Base-by-base conservation (phyloP, 2,329 filamentous ascomycete species). In the Sphaerulina vaccinii region DNA sequence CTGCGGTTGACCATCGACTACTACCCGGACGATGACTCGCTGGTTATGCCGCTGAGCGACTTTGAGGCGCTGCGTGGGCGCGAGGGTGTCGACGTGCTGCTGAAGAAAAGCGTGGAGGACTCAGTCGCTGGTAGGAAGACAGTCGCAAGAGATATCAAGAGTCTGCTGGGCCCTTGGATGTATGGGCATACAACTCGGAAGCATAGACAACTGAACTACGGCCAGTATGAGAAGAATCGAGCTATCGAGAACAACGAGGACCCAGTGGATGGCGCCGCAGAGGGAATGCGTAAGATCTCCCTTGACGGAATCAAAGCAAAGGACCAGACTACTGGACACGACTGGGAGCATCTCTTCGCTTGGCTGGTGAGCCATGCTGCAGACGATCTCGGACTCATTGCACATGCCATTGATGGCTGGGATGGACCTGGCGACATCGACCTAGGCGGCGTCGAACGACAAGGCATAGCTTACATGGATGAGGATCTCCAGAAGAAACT, bases 151-250 rank as follows among this genome's bases (percentile, higher is more conserved):
- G 86, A 90, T 64, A 65, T 91, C 49, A 80, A 81, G 56, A 81
- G 84, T 0, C 65, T 91, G 32, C 72, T 91, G 43, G 84, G 83
- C 0, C 87, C 88, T 2, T 92, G 87, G 87, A 73, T 90, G 42
- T 83, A 86, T 62, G 83, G 82, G 39, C 76, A 83, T 44, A 76
- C 71, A 16, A 79, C 84, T 48, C 84, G 85, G 74, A 79, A 78
- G 54, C 67, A 71, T 56, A 71, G 65, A 33, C 64, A 62, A 51
- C 43, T 65, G 11, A 49, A 54, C n/a, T 52, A 51, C 19, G 21
- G 52, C 6, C 23, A 46, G 9, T 19, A 54, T 33, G 41, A 50
- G 15, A 43, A 41, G n/a, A 36, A 47, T 4, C 23, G 40, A 22
- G 27, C 22, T 15, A 18, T 27, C 9, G 15, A 32, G 13, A 18